Evolutionary conservation across 306 rosid species (phyloP).

Genomic region (Ochetophila trinervis): DNA sequence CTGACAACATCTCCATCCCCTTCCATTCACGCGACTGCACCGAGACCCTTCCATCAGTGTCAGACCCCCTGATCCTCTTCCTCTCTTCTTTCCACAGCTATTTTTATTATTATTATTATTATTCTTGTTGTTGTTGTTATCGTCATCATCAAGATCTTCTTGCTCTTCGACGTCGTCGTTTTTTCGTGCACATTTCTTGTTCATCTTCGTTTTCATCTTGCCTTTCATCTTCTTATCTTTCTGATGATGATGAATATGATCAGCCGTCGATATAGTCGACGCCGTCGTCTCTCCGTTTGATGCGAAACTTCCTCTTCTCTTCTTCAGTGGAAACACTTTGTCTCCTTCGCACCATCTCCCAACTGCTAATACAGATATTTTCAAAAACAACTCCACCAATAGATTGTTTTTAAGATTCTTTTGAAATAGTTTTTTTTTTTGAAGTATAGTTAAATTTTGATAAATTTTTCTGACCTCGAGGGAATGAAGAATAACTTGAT

Average conservation of each 20-base stretch:
- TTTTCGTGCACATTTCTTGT: slow-evolving; percentile 36
- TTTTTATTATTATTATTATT: too few relatives aligned
- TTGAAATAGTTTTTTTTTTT: too few relatives aligned
- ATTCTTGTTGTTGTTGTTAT: not conserved
- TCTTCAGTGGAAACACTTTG: slow-evolving; percentile 69
- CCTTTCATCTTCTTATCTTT: slow-evolving; percentile 29
- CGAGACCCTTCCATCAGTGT: slow-evolving; percentile 87
- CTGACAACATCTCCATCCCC: slow-evolving; percentile 96
- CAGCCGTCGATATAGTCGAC: not conserved
- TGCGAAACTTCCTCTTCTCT: slow-evolving; percentile 54
- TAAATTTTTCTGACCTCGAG: slow-evolving; percentile 41
- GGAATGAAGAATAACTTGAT: slow-evolving; percentile 39
- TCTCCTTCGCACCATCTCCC: slow-evolving; percentile 70
- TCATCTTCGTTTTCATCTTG: slow-evolving; percentile 51
- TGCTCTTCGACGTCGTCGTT: slow-evolving; percentile 5
- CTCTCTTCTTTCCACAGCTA: slow-evolving; percentile 35
- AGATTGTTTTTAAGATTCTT: too few relatives aligned
- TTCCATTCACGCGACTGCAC: slow-evolving; percentile 99
- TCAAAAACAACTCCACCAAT: slow-evolving; percentile 8
- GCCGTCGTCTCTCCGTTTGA: slow-evolving; percentile 3
- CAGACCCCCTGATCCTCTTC: slow-evolving; percentile 44
- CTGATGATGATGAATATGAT: not conserved
- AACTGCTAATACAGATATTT: slow-evolving; percentile 3
- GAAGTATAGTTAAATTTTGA: not conserved
- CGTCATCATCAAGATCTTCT: not conserved